Evolutionary conservation across 2,329 filamentous ascomycete genomes (phyloP), one percentile per base, ranked within the genome.

Genomic region (Emergomyces pasteurianus): DNA sequence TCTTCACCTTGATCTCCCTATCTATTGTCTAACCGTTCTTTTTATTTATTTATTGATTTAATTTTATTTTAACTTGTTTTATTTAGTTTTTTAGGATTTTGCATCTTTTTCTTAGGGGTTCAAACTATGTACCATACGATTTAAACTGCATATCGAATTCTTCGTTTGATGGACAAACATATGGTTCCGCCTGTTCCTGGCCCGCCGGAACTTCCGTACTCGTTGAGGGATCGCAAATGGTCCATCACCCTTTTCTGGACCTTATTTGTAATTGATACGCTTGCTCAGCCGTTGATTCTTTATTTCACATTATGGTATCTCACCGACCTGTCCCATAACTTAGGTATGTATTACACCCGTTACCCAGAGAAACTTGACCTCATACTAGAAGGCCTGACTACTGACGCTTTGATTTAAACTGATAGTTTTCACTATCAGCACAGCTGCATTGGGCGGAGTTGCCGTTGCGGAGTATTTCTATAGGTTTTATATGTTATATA

Each of bases 281-380:
- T 84, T 62, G 79, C 75, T 61, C 81, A 84, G 71, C 83, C 83
- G 21, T 76, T 86, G 62, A 78, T 76, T 2, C 74, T 86, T 1
- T 86, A 86, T 72, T 86, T 82, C 74, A 76, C 79, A 56, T 74
- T 86, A 43, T 84, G 81, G 80, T 85, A 85, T 64, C 77, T 76
- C 63, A 80, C 81, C 10, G 72, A 75, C 63, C 68, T 85, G 38
- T 74, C 73, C 47, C 72, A 73, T 62, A 75, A 77, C 52, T 42
- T 74, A 64, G 71, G 73, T 76, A 70, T 56, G 16, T 10, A 9
- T 40, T 52, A 7, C 34, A 55, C 12, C 61, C 23, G 28, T 14
- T 56, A 21, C 49, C 9, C 16, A 12, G 14, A 12, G 26, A 21
- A 2, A 23, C 14, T 18, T 14, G n/a, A 26, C n/a, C n/a, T n/a